Percentiles rank a stretch among this genome's conserved stretches.
These are phyloP conservation scores for Aegilops tauschii DNA, from an alignment of 176 grass and related monocot genomes.

Conservation along the genomic window DNA sequence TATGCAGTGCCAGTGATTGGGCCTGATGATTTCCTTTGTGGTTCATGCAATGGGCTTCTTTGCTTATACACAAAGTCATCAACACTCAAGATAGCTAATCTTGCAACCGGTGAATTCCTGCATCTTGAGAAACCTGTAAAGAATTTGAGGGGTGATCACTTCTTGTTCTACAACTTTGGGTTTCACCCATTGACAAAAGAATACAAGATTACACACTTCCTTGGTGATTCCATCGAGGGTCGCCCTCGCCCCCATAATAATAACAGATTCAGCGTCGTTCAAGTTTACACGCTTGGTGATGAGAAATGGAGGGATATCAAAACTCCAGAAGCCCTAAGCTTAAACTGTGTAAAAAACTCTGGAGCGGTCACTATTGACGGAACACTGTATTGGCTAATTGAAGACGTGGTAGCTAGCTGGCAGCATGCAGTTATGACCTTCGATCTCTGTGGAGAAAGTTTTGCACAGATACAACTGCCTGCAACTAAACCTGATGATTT, in stretches of 20 bases:
- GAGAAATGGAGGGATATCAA: slow-evolving; percentile 24
- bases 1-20: not conserved
- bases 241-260: not conserved
- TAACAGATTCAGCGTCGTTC: not conserved
- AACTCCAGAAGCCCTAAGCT: not conserved
- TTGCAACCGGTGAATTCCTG: not conserved
- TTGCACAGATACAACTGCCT: slow-evolving; percentile 16
- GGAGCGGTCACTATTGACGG: slow-evolving; percentile 10
- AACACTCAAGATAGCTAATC: slow-evolving; percentile 14
- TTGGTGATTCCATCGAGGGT: not conserved
- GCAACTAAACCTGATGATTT: not conserved
- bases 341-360: not conserved
- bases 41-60: slow-evolving; percentile 22
- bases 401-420: not conserved
- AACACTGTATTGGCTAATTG: slow-evolving; percentile 29
- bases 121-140: slow-evolving; percentile 16
- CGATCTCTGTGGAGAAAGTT: slow-evolving; percentile 21
- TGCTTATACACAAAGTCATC: slow-evolving; percentile 7
- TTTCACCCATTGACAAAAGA: slow-evolving; percentile 21
- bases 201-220: slow-evolving; percentile 36
- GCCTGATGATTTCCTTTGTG: slow-evolving; percentile 11
- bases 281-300: slow-evolving; percentile 36
- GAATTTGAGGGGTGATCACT: slow-evolving; percentile 1
- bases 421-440: slow-evolving; percentile 7
- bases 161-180: slow-evolving; percentile 17